Percentiles rank a stretch among this genome's conserved stretches.
Conservation (phyloP, 345 rosid species). For the Euphorbia lathyris region DNA sequence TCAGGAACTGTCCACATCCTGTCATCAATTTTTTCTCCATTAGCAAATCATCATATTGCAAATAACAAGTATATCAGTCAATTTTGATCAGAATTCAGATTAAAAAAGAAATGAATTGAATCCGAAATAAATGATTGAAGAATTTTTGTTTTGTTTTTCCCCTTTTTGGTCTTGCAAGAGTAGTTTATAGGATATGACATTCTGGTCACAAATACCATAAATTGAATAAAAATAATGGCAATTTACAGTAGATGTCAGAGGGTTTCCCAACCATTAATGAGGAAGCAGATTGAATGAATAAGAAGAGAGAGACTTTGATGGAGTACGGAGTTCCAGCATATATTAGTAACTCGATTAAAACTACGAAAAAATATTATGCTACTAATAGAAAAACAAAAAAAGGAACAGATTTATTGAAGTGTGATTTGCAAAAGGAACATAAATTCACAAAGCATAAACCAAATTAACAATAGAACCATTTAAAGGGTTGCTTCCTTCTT, state of each 20-base stretch:
- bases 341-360: neutral
- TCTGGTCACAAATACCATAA: neutral
- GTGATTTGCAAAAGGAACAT: neutral
- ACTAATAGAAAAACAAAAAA: neutral
- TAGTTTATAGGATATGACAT: neutral
- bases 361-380: neutral
- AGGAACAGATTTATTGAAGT: neutral
- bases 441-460: neutral
- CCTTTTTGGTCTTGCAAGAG: neutral
- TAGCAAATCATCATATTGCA: slow-evolving; percentile 12
- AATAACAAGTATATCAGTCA: slow-evolving; percentile 10
- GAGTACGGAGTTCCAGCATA: too few relatives aligned
- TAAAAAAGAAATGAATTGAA: neutral
- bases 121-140: neutral
- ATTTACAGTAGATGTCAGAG: neutral
- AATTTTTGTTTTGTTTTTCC: neutral
- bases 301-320: neutral
- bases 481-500: neutral
- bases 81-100: neutral
- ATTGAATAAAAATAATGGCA: slow-evolving; percentile 2
- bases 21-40: slow-evolving; percentile 18
- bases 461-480: neutral
- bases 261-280: slow-evolving; percentile 4
- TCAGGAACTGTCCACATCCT: slow-evolving; percentile 80
- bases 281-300: slow-evolving; percentile 5